Base-by-base conservation (phyloP, 768 basidiomycete genomes). In the Tricholoma bakamatsutake region DNA sequence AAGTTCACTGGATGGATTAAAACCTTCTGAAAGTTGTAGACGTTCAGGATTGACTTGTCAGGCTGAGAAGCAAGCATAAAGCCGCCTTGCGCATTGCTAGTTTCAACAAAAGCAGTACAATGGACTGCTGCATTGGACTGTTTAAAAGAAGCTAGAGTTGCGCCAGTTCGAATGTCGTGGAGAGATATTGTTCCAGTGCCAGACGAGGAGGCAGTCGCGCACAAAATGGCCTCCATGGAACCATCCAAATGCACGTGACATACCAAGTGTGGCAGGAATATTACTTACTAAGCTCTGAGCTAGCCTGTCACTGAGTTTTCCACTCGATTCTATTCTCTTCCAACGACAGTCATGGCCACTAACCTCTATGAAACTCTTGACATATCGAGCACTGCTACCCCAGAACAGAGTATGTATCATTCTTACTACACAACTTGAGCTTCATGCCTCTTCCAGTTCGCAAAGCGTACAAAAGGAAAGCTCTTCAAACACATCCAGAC, bases 21-120 rank as follows among this genome's bases (percentile, higher is more conserved):
- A 59, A 90, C 96, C 77, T 93, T 95, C 79, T 98, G 93, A 70
- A 93, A 98, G 60, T 83, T 86, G 71, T 96, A 98, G 15, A 94
- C 87, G 64, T 96, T 87, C 60, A 97, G 64, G 42, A 96, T 79
- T 0, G 91, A 84, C 69, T 97, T 97, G 56, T 94, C 92, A 47
- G 85, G 82, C 67, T 97, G 94, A 1, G 86, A 84, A 28, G 91
- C 85, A 18, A 97, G 77, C 52, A 97, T 78, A 56, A 93, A 77
- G 1, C 95, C 94, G 21, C 96, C 97, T 59, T 84, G 80, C 0
- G 85, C 85, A 67, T 84, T 75, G 49, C 71, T 74, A 1, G 90
- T 87, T 54, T 83, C 80, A 3, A 92, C 76, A 24, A 84, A 73
- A 6, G 84, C 81, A n/a, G 84, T 84, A 63, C 83, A 90, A 53